Conservation (phyloP, 257 asterid species). For the Solanum gandarillasii region DNA sequence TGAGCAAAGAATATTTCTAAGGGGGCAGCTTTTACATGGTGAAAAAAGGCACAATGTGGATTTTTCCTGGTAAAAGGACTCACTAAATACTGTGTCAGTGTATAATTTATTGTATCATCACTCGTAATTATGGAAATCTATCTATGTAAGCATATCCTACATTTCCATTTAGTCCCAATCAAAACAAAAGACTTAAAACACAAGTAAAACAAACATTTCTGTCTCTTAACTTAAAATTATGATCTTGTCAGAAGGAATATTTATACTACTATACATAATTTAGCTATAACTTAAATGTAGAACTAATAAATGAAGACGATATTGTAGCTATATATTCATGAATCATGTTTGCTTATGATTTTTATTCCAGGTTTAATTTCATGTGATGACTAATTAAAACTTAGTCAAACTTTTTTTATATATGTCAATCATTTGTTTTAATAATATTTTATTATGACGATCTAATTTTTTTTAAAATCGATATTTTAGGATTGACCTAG, state of each 20-base stretch:
- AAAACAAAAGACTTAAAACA: background rate
- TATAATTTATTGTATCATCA: background rate
- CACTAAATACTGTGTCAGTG: background rate
- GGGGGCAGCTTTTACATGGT: background rate
- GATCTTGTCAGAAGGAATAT: background rate
- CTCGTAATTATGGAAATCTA: background rate
- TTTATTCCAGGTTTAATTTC: background rate
- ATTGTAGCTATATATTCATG: background rate
- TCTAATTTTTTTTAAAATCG: rapidly evolving
- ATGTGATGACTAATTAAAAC: background rate
- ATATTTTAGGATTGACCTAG: background rate
- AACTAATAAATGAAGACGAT: background rate
- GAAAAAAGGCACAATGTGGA: background rate
- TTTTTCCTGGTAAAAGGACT: background rate
- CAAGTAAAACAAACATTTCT: background rate
- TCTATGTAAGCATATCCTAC: background rate
- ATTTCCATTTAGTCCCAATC: background rate
- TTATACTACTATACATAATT: background rate
- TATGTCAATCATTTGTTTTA: too few species aligned
- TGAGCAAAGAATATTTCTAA: background rate
- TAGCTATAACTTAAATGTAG: background rate
- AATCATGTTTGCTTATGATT: background rate
- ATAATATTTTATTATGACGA: rapidly evolving
- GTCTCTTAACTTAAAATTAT: background rate
- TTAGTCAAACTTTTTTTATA: background rate